Evolutionary conservation across 495 filamentous ascomycete species (phyloP), one percentile per base, ranked within the genome.

Genomic region (Aspergillus indologenus): DNA sequence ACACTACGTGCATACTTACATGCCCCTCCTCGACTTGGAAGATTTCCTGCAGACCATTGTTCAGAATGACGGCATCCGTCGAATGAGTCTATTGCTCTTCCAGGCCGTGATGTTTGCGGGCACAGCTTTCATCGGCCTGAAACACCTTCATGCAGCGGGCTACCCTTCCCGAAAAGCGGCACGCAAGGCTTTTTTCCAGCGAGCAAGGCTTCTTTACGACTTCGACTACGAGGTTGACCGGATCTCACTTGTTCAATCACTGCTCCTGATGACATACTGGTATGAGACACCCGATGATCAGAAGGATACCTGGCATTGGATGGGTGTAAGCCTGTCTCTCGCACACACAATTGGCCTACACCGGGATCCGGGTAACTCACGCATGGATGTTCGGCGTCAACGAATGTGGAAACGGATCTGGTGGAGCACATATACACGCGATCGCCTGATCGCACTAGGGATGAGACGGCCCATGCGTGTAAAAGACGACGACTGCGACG

Each of bases 341-440:
- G 89, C 88, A 57, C 88, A 91, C 68, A 92, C 89, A 5, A 91
- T 94, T 59, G 90, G 90, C 9, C 76, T 94, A 2, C 88, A 95
- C 71, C 86, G 89, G 45, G 87, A 95, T 64, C 90, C 90, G 34
- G 84, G 80, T 5, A 86, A 87, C 44, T 88, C 86, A 44, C 84
- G 80, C 58, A 90, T 93, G 87, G 80, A 87, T 24, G 65, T 79
- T 19, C 79, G 83, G 54, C 84, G 85, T 68, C 87, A 89, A 65
- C 85, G 83, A 59, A 76, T 96, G 61, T 93, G 90, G 90, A 95
- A 92, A 71, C 79, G 90, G 31, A 90, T 96, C 56, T 96, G 91
- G 92, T 96, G 92, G 92, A 92, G 89, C 49, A 91, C 88, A 56
- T 94, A 92, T 64, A 94, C 93, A 80, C 85, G 91, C 45, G 92